These are phyloP conservation scores for Colletotrichum destructivum DNA, from an alignment of 2,329 filamentous ascomycete species.

Conservation along the genomic window DNA sequence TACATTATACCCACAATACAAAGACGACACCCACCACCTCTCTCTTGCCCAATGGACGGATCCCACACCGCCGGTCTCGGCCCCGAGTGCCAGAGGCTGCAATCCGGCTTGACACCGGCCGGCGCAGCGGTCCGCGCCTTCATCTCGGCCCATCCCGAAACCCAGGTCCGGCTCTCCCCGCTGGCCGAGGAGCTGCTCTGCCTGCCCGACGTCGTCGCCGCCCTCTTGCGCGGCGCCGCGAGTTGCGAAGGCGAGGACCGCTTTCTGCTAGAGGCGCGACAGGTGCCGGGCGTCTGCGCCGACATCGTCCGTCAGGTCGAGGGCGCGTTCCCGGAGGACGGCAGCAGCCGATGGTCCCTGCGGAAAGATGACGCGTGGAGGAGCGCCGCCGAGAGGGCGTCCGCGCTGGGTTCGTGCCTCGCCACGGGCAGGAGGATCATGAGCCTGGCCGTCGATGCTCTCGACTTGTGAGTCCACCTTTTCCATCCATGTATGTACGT, in stretches of 20 bases:
- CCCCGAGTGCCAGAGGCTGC: slow-evolving; percentile 17
- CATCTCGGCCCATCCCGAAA: neutral
- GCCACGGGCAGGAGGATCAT: slow-evolving; percentile 10
- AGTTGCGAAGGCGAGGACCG: neutral
- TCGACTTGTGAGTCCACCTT: slow-evolving; percentile 29
- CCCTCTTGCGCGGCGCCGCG: slow-evolving; percentile 11
- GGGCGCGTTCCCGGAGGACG: neutral
- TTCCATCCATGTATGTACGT: neutral
- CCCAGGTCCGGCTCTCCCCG: slow-evolving; percentile 11
- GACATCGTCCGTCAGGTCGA: slow-evolving; percentile 3
- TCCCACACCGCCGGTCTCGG: neutral
- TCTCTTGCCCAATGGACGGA: neutral
- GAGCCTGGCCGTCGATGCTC: slow-evolving; percentile 3
- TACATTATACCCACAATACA: neutral
- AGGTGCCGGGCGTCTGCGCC: slow-evolving; percentile 9
- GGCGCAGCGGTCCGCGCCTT: neutral
- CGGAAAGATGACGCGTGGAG: neutral
- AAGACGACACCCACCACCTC: neutral
- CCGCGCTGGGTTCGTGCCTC: neutral
- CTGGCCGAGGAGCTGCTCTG: slow-evolving; percentile 17
- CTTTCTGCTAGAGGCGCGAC: slow-evolving; percentile 1
- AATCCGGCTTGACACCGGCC: slow-evolving; percentile 4
- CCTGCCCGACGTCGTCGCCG: neutral
- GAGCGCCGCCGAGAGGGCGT: neutral
- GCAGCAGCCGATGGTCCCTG: neutral